Conservation (phyloP, 352 stramenopile species). For the Globisporangium middletonii region DNA sequence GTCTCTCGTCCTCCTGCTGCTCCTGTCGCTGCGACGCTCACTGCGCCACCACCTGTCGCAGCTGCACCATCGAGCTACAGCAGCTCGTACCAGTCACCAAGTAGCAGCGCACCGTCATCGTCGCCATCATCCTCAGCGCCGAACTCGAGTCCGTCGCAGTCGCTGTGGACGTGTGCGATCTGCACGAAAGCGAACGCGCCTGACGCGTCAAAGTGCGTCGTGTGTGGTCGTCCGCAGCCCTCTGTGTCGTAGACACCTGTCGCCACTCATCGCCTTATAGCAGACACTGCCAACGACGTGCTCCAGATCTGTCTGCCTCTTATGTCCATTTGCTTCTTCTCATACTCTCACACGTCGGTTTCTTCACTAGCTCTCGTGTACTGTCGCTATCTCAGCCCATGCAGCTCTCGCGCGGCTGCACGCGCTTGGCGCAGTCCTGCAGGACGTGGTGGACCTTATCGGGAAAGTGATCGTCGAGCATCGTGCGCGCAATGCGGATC, state of each 20-base stretch:
- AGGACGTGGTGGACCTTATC: constrained; percentile 87
- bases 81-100: no score
- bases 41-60: neutral
- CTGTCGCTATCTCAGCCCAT: constrained; percentile 9
- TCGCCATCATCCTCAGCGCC: neutral
- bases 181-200: constrained; percentile 63
- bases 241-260: neutral
- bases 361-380: neutral
- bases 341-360: constrained; percentile 6
- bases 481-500: constrained; percentile 77
- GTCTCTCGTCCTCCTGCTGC: no score
- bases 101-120: neutral
- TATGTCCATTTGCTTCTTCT: neutral
- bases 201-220: constrained; percentile 47
- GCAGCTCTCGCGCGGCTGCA: constrained; percentile 28
- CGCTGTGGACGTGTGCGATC: constrained; percentile 60
- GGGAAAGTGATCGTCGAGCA: constrained; percentile 86
- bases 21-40: neutral
- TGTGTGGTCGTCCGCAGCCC: constrained; percentile 58
- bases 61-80: no score
- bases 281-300: no score
- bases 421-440: constrained; percentile 62
- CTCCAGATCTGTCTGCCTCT: no score
- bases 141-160: constrained; percentile 1
- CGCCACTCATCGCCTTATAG: neutral